Conservation (phyloP, 2,329 filamentous ascomycete genomes). For the Cordyceps cicadae region DNA sequence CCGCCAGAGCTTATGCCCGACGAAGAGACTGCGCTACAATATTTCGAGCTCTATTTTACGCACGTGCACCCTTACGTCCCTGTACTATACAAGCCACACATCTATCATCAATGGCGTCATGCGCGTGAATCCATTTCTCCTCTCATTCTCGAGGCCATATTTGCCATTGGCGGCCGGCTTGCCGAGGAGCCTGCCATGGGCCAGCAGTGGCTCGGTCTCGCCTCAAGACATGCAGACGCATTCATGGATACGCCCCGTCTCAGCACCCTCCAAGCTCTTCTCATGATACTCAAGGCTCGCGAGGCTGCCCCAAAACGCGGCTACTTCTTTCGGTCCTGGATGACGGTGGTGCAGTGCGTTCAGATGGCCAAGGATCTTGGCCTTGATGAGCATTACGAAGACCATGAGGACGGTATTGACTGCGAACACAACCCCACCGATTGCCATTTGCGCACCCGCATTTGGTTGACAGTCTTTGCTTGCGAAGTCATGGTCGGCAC, state of each 20-base stretch:
- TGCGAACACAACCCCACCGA: conserved; percentile 66
- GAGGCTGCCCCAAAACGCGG: conserved; percentile 88
- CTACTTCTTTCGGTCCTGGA: conserved; percentile 97
- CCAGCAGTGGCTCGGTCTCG: conserved; percentile 86
- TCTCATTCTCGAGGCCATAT: conserved; percentile 79
- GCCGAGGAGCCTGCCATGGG: conserved; percentile 77
- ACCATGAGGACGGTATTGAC: conserved; percentile 61
- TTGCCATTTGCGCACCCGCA: conserved; percentile 73
- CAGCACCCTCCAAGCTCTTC: conserved; percentile 82
- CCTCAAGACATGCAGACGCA: conserved; percentile 78
- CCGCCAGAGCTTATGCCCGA: conserved; percentile 89
- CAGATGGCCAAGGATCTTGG: conserved; percentile 90
- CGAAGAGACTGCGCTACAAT: conserved; percentile 71
- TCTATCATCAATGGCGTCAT: conserved; percentile 85
- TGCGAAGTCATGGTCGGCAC: conserved; percentile 90
- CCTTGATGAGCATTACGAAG: conserved; percentile 75
- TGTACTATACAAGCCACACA: conserved; percentile 70
- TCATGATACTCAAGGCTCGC: conserved; percentile 82
- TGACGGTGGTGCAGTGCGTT: conserved; percentile 84
- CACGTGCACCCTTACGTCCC: conserved; percentile 91
- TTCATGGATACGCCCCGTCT: conserved; percentile 88
- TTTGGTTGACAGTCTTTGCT: conserved; percentile 83
- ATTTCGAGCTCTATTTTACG: conserved; percentile 84
- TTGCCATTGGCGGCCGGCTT: conserved; percentile 78
- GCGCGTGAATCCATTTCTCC: conserved; percentile 81